These are phyloP conservation scores for Vigna angularis DNA, from an alignment of 306 rosid species.

Conservation along the genomic window DNA sequence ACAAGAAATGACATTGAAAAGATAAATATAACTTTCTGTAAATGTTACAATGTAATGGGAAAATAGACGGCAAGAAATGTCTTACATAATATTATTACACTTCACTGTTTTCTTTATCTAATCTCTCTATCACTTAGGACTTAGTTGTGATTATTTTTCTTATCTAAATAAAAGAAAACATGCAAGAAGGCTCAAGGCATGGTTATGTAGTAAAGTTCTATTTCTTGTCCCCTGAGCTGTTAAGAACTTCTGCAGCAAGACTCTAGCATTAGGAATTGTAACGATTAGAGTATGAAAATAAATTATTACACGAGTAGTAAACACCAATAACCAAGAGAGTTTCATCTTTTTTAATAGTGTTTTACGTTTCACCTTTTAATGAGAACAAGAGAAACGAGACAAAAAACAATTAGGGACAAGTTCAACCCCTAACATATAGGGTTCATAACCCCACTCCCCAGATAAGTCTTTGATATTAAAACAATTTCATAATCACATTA, in stretches of 20 bases:
- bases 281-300: background rate
- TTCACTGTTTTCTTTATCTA: background rate
- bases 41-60: too few relatives aligned
- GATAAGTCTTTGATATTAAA: conserved; percentile 27
- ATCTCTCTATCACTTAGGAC: background rate
- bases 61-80: too few relatives aligned
- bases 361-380: background rate
- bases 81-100: background rate
- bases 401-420: background rate
- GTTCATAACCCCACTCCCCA: background rate
- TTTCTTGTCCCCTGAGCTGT: background rate
- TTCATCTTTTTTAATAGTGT: conserved; percentile 1
- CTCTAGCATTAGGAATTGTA: background rate
- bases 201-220: background rate
- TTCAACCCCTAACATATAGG: conserved; percentile 18
- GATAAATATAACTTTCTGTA: too few relatives aligned
- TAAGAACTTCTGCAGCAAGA: background rate
- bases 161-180: background rate
- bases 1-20: background rate
- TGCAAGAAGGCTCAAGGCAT: conserved; percentile 19
- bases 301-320: background rate
- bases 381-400: conserved; percentile 11
- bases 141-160: background rate
- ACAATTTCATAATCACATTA: background rate
- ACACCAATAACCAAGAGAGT: background rate